Evolutionary conservation across 495 filamentous ascomycete genomes (phyloP), one percentile per base, ranked within the genome.

Genomic region (Podospora bellae-mahoneyi): DNA sequence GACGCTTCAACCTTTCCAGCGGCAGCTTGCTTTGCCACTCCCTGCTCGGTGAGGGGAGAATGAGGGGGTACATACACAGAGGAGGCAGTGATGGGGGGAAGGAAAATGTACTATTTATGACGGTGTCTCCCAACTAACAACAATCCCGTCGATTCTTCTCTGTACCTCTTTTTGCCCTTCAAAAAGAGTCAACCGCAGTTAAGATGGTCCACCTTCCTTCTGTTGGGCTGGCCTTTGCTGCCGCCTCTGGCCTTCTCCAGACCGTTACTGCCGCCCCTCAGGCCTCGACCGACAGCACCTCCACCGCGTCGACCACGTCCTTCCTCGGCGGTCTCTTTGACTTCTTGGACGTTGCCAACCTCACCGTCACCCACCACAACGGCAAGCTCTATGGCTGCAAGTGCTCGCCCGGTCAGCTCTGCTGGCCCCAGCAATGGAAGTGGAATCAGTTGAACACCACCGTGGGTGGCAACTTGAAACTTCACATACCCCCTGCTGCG

Each of bases 311-410:
- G 23, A 28, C 20, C 20, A 55, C 26, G 18, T 54, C 66, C 18
- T 58, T 58, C 55, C 55, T 58, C n/a, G 55, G 55, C 4, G 34
- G 48, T n/a, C 6, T 15, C 4, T 30, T 70, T 10, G 64, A 70
- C 61, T 70, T 70, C 48, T 55, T 59, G 18, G 68, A 70, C 48
- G 61, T 61, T 13, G 64, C 27, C 5, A 28, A 28, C 1, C 27
- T 58, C 27, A 13, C 23, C 9, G 53, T 57, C 18, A 27, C 54
- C 16, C 61, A 30, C 23, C 26, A 61, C 4, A 70, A 76, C 9
- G 78, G 77, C 2, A 64, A 64, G 58, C 64, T 69, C 16, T 79
- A 77, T 64, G 78, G 78, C 5, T 83, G 80, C 72, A 83, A 83
- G 69, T 83, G 80, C 64, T 76, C 76, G 60, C 60, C 72, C 3